These are phyloP conservation scores for Aspergillus spinulosporus DNA, from an alignment of 2,329 filamentous ascomycete genomes.

Conservation along the genomic window DNA sequence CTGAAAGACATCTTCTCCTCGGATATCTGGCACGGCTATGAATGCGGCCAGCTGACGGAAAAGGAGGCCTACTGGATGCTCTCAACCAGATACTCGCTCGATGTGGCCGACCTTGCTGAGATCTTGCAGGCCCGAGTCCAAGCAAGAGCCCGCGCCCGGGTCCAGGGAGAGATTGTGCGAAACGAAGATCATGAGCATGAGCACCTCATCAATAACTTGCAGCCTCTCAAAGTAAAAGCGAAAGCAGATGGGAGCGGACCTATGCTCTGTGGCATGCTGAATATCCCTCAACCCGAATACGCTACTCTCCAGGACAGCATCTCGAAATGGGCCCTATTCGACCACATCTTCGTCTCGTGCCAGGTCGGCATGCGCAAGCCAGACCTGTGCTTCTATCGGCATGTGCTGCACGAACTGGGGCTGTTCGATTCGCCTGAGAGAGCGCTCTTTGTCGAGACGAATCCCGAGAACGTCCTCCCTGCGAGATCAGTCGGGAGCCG, in stretches of 20 bases:
- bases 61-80: not conserved
- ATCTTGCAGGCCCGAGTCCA: no score
- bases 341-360: conserved; percentile 37
- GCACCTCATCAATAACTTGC: not conserved
- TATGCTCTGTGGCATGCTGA: conserved; percentile 5
- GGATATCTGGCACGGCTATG: not conserved
- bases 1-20: not conserved
- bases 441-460: conserved; percentile 34
- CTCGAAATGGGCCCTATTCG: conserved; percentile 34
- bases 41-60: not conserved
- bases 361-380: conserved; percentile 39
- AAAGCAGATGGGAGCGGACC: not conserved
- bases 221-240: no score
- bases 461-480: conserved; percentile 28
- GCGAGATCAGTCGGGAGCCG: conserved; percentile 31
- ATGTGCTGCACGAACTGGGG: conserved; percentile 30
- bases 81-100: no score
- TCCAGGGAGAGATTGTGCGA: no score
- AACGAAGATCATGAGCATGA: no score
- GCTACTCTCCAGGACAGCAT: not conserved
- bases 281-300: conserved; percentile 2
- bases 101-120: no score
- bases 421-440: conserved; percentile 13
- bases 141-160: no score
- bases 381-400: conserved; percentile 33